A percentile compares a stretch with the other conserved stretches of the same genome.
These are phyloP conservation scores for Malania oleifera DNA, from an alignment of 164 flowering plant genomes.

Conservation along the genomic window DNA sequence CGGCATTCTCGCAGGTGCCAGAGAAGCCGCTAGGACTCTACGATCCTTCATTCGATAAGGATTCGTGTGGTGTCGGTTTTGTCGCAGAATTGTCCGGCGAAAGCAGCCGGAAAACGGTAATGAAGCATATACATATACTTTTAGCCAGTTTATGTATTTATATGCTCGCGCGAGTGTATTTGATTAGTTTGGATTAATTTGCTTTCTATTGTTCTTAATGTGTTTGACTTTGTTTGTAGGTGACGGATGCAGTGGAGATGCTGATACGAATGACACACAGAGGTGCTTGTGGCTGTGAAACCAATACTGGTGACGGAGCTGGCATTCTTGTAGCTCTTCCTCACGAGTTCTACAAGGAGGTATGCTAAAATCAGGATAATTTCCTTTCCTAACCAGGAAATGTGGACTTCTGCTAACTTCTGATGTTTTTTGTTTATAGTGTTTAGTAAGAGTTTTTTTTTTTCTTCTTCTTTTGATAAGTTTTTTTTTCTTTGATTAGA, in stretches of 20 bases:
- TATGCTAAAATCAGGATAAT: no score
- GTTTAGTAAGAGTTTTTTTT: no score
- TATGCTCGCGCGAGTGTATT: not conserved
- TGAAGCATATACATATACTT: no score
- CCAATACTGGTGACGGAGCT: slow-evolving; percentile 98
- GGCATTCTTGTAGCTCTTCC: slow-evolving; percentile 97
- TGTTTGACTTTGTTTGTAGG: slow-evolving; percentile 33
- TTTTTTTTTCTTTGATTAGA: not conserved
- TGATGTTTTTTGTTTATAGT: not conserved
- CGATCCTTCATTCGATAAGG: slow-evolving; percentile 87
- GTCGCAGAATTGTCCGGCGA: slow-evolving; percentile 94
- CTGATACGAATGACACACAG: slow-evolving; percentile 88
- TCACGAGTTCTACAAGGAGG: slow-evolving; percentile 75
- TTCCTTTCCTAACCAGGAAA: no score
- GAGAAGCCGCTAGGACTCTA: slow-evolving; percentile 92
- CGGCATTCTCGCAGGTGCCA: slow-evolving; percentile 76
- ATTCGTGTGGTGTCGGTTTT: slow-evolving; percentile 98
- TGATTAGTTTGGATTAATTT: not conserved
- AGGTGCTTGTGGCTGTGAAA: slow-evolving; percentile 98
- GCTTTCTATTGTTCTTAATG: not conserved
- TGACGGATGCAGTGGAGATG: slow-evolving; percentile 93
- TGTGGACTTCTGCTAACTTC: no score
- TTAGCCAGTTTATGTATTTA: no score
- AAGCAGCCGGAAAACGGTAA: slow-evolving; percentile 79
- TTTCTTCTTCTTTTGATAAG: not conserved